Base-by-base conservation (phyloP, 2,329 filamentous ascomycete species). In the Beauveria sp. region DNA sequence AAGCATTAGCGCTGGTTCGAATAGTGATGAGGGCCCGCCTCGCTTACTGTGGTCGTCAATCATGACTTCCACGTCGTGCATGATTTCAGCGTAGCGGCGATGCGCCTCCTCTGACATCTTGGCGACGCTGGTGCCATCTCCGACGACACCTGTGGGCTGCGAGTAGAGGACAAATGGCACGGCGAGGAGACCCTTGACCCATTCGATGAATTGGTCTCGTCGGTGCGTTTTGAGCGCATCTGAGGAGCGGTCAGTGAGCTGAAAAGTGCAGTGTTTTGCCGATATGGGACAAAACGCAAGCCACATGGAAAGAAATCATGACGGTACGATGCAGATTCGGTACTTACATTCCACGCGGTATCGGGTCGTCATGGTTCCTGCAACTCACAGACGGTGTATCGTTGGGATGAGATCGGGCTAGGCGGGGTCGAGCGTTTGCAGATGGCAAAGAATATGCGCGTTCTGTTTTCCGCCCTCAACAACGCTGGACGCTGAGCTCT, bases 151-250 rank as follows among this genome's bases (percentile, higher is more conserved):
- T 1, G 91, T 96, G 3, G 94, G 94, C 71, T 97, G 92, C 1
- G 93, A 97, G 73, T 96, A 92, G 59, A 99, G 84, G 44, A 99
- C 93, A 71, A 99, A 99, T 0, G 94, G 94, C 0, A 97, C 93
- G 1, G 94, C 94, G 14, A 97, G 80, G 4, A 97, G 83, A 44
- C 89, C 90, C 77, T 99, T 97, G 80, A 97, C 91, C 93, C 93
- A 97, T 88, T 96, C 81, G 75, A 92, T 91, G 69, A 97, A 85
- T 73, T 97, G 92, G 73, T 97, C 92, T 71, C 92, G 82, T 60
- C 92, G 85, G 77, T 97, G 92, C 57, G 92, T 93, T 83, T 96
- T 85, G 69, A 84, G 79, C 52, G 83, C 80, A 77, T 85, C 83
- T 85, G 65, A 30, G 59, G 58, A 9, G n/a, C n/a, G 22, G 22